Evolutionary conservation across 2,329 filamentous ascomycete genomes (phyloP), one percentile per base, ranked within the genome.

Genomic region (Aspergillus sp.): DNA sequence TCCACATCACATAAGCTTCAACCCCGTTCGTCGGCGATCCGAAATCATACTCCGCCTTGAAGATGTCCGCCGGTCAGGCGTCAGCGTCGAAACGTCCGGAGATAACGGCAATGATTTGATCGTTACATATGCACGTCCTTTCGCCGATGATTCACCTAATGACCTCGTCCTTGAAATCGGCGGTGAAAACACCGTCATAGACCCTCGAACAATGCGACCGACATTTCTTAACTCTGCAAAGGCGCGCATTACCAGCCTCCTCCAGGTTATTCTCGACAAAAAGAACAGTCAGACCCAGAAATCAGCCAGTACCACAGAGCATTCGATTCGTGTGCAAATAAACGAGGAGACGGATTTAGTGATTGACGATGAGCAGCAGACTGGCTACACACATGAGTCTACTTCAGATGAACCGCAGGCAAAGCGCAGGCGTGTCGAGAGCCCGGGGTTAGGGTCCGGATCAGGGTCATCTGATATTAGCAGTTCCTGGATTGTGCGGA

Each of bases 61-160:
- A 70, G 93, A 97, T 70, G 86, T 98, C n/a, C 87, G 94, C 38
- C 93, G 94, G 70, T 93, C 91, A 2, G 94, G 94, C 15, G 82
- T 97, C 51, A 87, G 87, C 17, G 85, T 95, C 66, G 80, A 79
- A 1, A 75, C 78, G 17, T 22, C 30, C 19, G 3, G n/a, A 8
- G 88, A 90, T 22, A 47, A 30, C 2, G 61, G 75, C 41, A 58
- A 71, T 1, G 54, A 28, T 0, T 54, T 13, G 66, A 75, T 9
- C 84, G 85, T 61, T 25, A 53, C 87, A 65, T 98, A 98, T 70
- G 87, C 91, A 15, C 87, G 94, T 6, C 94, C 94, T 0, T 96
- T 89, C 70, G 88, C 92, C n/a, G 93, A 97, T 74, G 87, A 91
- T 57, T 83, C 82, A 23, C 79, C 89, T 0, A 83, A 87, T 62